These are phyloP conservation scores for Canariomyces notabilis DNA, from an alignment of 2,329 filamentous ascomycete species.

Conservation along the genomic window DNA sequence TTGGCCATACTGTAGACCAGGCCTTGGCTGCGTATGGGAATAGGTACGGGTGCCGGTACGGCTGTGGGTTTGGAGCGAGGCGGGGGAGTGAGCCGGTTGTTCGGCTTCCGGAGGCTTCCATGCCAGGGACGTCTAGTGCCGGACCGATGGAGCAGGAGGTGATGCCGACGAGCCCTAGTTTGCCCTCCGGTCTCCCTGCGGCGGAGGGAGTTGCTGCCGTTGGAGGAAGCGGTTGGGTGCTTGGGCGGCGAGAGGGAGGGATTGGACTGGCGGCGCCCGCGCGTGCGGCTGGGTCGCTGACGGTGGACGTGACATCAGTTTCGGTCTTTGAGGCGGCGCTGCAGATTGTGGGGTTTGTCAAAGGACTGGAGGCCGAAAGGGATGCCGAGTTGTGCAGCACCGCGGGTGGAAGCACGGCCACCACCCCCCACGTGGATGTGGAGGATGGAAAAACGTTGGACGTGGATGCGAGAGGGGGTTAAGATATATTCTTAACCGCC, in stretches of 20 bases:
- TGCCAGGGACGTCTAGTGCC: background rate
- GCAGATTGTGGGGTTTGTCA: constrained; percentile 27
- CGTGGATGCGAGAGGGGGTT: background rate
- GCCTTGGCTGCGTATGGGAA: no score
- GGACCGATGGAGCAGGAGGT: background rate
- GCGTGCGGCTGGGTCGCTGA: constrained; percentile 16
- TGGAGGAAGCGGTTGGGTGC: background rate
- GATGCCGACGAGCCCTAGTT: background rate
- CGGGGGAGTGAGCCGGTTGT: background rate
- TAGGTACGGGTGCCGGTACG: background rate
- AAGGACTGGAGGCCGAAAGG: constrained; percentile 18
- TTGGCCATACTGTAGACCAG: no score
- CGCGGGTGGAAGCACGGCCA: constrained; percentile 6
- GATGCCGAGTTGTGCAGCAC: constrained; percentile 14
- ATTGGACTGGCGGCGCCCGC: constrained; percentile 10
- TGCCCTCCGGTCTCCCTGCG: background rate
- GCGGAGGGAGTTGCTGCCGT: background rate
- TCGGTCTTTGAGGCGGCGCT: constrained; percentile 24
- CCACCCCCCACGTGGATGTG: constrained; percentile 12
- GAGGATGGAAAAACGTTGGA: constrained; percentile 14
- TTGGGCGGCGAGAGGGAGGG: background rate
- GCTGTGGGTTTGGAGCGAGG: no score
- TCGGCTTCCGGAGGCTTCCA: background rate
- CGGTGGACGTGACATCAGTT: constrained; percentile 24
- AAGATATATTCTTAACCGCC: background rate